Conservation (phyloP, 2,329 filamentous ascomycete species). For the Claviceps spartinae region DNA sequence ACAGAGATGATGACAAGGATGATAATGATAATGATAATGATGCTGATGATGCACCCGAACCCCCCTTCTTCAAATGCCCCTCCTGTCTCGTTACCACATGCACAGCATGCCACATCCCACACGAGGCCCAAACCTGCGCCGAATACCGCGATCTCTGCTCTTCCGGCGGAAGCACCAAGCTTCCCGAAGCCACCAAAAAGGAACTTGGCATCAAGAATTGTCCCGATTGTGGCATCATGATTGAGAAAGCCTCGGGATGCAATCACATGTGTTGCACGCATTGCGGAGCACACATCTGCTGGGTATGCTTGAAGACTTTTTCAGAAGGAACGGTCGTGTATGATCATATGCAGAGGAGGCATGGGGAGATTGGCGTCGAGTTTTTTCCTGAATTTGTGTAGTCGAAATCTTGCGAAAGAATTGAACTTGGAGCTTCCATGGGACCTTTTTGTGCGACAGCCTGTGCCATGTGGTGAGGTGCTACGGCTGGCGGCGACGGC, state of each 20-base stretch:
- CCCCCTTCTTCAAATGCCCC: constrained; percentile 18
- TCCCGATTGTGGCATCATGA: constrained; percentile 23
- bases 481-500: too few species aligned
- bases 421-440: too few species aligned
- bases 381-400: neutral
- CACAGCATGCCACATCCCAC: constrained; percentile 20
- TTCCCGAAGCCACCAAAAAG: constrained; percentile 17
- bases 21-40: too few species aligned
- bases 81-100: constrained; percentile 23
- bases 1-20: too few species aligned
- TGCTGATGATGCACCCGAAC: neutral
- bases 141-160: constrained; percentile 17
- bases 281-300: constrained; percentile 33
- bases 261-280: constrained; percentile 30
- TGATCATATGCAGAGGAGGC: constrained; percentile 11
- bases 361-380: neutral
- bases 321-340: constrained; percentile 10
- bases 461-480: too few species aligned
- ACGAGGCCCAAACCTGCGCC: constrained; percentile 20
- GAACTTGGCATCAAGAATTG: constrained; percentile 26
- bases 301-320: constrained; percentile 29
- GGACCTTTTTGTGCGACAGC: too few species aligned
- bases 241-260: constrained; percentile 32
- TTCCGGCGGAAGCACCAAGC: constrained; percentile 10
- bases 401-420: neutral